These are phyloP conservation scores for Phylloporus rhodoxanthus DNA, from an alignment of 768 basidiomycete genomes.

Conservation along the genomic window DNA sequence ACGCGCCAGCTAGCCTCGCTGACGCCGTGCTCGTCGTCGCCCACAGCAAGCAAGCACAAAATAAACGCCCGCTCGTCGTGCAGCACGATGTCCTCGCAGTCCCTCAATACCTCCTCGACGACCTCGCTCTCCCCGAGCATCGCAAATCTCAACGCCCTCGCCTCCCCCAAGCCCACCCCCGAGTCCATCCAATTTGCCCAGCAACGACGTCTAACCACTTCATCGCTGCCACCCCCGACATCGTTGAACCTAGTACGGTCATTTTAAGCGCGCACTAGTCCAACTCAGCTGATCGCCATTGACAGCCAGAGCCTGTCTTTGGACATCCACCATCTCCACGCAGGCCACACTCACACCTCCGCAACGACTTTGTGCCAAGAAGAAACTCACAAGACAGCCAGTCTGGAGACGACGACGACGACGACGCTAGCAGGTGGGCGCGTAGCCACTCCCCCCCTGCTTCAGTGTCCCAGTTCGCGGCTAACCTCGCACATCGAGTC, in stretches of 20 bases:
- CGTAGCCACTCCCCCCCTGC: constrained; percentile 51
- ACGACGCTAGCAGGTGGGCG: constrained; percentile 28
- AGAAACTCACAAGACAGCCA: constrained; percentile 48
- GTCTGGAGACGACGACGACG: constrained; percentile 37
- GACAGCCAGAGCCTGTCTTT: constrained; percentile 42
- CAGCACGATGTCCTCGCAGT: constrained; percentile 23
- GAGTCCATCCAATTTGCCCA: constrained; percentile 16
- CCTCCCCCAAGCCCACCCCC: constrained; percentile 23
- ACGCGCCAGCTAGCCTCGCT: constrained; percentile 4
- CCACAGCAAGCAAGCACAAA: constrained; percentile 24
- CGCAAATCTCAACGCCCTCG: constrained; percentile 29
- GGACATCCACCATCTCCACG: constrained; percentile 32
- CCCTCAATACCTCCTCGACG: constrained; percentile 30
- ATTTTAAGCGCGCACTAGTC: not conserved
- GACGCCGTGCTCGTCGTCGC: constrained; percentile 23
- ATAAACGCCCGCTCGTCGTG: constrained; percentile 15
- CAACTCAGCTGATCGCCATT: constrained; percentile 9
- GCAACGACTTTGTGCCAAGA: constrained; percentile 51
- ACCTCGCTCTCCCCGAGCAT: constrained; percentile 31
- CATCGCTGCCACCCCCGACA: constrained; percentile 35
- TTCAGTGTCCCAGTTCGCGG: constrained; percentile 68
- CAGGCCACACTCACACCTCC: constrained; percentile 67
- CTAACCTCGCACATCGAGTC: constrained; percentile 71
- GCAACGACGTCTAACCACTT: constrained; percentile 35
- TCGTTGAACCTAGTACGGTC: constrained; percentile 37